Conservation (phyloP, 352 stramenopile species). For the Thraustotheca clavata region DNA sequence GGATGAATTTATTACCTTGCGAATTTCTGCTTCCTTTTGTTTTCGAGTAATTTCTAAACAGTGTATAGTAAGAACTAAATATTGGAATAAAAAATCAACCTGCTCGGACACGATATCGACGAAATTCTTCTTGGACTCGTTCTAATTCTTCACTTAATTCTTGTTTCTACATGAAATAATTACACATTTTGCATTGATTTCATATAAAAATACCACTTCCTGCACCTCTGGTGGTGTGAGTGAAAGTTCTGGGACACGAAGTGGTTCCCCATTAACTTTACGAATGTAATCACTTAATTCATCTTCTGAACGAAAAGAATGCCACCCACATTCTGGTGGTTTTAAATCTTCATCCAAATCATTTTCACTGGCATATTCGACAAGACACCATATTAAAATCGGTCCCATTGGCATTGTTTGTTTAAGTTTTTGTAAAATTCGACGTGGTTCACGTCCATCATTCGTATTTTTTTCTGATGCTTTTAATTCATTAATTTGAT, state of each 20-base stretch:
- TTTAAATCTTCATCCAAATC: constrained; percentile 50
- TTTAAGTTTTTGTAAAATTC: constrained; percentile 59
- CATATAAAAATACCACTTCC: constrained; percentile 38
- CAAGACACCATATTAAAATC: constrained; percentile 56
- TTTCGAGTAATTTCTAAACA: constrained; percentile 78
- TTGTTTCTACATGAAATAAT: constrained; percentile 45
- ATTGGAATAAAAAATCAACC: constrained; percentile 24
- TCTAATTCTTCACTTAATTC: constrained; percentile 74
- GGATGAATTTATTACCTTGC: constrained; percentile 39
- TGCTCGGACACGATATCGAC: constrained; percentile 74
- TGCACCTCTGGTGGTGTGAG: constrained; percentile 68
- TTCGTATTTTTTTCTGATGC: constrained; percentile 42
- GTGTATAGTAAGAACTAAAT: not conserved
- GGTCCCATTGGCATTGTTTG: constrained; percentile 26
- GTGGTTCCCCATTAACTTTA: constrained; percentile 47
- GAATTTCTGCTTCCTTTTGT: constrained; percentile 80
- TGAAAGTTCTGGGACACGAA: constrained; percentile 52
- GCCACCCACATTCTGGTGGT: constrained; percentile 47
- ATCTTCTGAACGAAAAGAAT: constrained; percentile 49
- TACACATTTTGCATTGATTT: not conserved
- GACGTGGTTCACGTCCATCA: constrained; percentile 43
- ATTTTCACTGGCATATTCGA: constrained; percentile 69
- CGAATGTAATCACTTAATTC: constrained; percentile 55
- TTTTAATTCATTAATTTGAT: constrained; percentile 55
- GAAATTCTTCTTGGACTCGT: constrained; percentile 80